phyloP scores from a whole-genome alignment of 2,329 filamentous ascomycete genomes.

The Sphaerulina musiva region DNA sequence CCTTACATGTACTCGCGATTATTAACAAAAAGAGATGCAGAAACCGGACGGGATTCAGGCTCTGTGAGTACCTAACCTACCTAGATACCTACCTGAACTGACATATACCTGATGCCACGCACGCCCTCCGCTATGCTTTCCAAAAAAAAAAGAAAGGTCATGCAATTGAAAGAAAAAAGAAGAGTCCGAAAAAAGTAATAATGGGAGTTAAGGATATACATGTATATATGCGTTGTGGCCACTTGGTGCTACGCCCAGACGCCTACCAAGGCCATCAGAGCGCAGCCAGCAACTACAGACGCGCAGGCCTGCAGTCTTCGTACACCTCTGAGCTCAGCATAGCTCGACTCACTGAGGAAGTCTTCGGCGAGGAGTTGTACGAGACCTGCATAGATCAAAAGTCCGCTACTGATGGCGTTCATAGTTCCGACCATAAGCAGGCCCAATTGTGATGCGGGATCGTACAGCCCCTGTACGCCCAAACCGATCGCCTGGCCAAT shows the following conservation, averaged over 20 bases:
- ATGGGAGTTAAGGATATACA: too few species aligned
- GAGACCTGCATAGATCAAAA: conserved; percentile 46
- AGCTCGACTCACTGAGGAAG: conserved; percentile 57
- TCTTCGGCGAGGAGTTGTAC: conserved; percentile 48
- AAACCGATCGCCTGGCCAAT: conserved; percentile 47
- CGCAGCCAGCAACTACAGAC: conserved; percentile 54
- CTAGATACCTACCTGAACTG: too few species aligned
- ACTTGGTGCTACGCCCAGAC: conserved; percentile 50
- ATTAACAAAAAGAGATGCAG: too few species aligned
- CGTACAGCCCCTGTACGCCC: conserved; percentile 46
- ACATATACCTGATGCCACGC: too few species aligned
- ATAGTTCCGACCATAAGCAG: conserved; percentile 47
- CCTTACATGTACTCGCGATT: too few species aligned
- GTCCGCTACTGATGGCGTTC: conserved; percentile 45
- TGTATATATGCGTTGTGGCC: too few species aligned
- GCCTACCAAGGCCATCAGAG: conserved; percentile 61
- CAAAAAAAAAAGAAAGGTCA: too few species aligned
- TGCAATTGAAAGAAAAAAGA: too few species aligned
- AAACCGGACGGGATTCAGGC: too few species aligned
- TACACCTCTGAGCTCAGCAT: conserved; percentile 52
- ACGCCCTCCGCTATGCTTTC: too few species aligned
- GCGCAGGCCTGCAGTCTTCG: conserved; percentile 56
- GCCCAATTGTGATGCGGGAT: conserved; percentile 44
- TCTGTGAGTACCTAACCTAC: too few species aligned
- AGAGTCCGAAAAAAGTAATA: too few species aligned